Evolutionary conservation across 805 yeast genomes (phyloP), one percentile per base, ranked within the genome.

Genomic region (Sporopachydermia lactativora): DNA sequence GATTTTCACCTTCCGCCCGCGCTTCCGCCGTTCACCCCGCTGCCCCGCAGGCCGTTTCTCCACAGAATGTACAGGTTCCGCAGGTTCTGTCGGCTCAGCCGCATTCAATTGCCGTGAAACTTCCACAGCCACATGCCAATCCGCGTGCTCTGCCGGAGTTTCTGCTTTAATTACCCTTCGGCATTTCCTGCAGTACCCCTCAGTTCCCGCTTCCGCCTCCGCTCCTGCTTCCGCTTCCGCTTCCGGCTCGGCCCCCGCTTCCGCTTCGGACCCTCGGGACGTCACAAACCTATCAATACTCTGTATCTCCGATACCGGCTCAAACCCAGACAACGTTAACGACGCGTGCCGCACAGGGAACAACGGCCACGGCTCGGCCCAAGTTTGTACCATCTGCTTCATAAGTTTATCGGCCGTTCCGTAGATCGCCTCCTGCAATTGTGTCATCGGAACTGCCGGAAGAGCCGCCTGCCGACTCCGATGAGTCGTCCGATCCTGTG

Each of bases 111-210:
- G 35, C 15, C 38, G 40, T 46, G 55, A 38, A 11, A 63, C 45
- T 5, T 48, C 47, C 38, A 43, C 44, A 4, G 69, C 69, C 41
- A 53, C 52, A 36, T 64, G 69, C 62, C 64, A 64, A 41, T 64
- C 69, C 6, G 41, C 41, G 42, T 64, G 69, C 39, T 63, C 66
- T 4, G 41, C 48, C 15, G 43, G 39, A 3, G 50, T 45, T 1
- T 36, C 43, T 1, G 34, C 6, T 1, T 42, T 28, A n/a, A 61
- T 41, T 2, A 18, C 14, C 16, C 40, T 38, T 4, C 44, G 39
- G 40, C 68, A 64, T 17, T 48, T 43, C 1, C 45, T 47, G 28
- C 69, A 64, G 4, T 36, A 39, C 5, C 15, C 40, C 31, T 14
- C 41, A 37, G n/a, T 44, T 46, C 40, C 44, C 45, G 11, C 44